A percentile compares a stretch with the other conserved stretches of the same genome.
Evolutionary conservation across 192 early-diverging fungal genomes (phyloP).

Genomic region (Backusella australiensis): DNA sequence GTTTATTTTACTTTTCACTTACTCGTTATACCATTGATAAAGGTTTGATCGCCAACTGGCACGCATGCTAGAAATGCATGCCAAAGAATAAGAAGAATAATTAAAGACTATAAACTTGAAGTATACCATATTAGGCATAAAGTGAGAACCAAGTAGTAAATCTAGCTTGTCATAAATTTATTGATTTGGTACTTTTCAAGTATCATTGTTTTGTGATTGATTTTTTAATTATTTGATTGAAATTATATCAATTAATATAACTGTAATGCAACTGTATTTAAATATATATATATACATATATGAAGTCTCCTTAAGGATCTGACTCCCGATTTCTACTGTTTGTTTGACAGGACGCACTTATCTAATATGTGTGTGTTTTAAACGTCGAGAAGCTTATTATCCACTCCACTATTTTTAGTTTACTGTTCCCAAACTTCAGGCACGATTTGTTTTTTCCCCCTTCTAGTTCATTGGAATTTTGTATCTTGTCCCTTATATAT

Average conservation of each 20-base stretch:
- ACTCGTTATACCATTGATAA: neutral
- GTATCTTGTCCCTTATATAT: neutral
- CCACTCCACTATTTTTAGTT: constrained; percentile 7
- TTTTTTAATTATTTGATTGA: constrained; percentile 5
- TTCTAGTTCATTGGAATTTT: neutral
- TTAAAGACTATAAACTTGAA: neutral
- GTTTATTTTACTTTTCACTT: neutral
- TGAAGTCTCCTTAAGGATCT: neutral
- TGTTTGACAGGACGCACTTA: neutral
- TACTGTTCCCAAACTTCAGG: constrained; percentile 1
- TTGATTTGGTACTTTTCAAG: neutral
- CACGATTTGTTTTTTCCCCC: neutral
- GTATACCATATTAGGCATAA: neutral
- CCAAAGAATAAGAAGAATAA: constrained; percentile 3
- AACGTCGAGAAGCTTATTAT: neutral
- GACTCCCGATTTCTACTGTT: constrained; percentile 1
- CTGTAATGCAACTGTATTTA: constrained; percentile 1
- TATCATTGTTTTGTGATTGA: neutral
- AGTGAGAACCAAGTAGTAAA: neutral
- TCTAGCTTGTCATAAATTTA: neutral
- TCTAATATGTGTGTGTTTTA: neutral
- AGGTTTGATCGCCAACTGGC: constrained; percentile 22
- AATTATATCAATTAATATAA: neutral
- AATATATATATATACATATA: neutral
- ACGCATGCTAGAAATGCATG: constrained; percentile 18